Evolutionary conservation across 2,329 filamentous ascomycete genomes (phyloP), one percentile per base, ranked within the genome.

Genomic region (Clarireedia paspali): DNA sequence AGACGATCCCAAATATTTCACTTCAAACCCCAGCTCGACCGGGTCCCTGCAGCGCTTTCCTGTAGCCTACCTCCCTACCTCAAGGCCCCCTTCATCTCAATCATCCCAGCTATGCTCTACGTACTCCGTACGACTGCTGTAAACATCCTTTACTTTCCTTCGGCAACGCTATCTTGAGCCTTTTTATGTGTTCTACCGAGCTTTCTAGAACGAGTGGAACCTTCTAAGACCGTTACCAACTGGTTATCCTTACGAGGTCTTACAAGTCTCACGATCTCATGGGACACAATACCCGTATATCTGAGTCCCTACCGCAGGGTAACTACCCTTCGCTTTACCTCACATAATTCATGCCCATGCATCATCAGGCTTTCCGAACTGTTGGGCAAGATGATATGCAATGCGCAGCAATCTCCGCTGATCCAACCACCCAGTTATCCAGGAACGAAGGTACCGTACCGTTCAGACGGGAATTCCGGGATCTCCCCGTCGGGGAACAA

Each of bases 161-260:
- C 45, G 52, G 52, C 45, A 54, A 48, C 45, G n/a, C 52, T 49
- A 48, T 45, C 52, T 42, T 54, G 52, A 20, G n/a, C 46, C 42
- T 42, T 45, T 27, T 50, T 15, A 34, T 54, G 52, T 54, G 45
- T 54, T 54, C 52, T 54, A 54, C 52, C 52, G 52, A 49, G 52
- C 36, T 49, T 54, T 54, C 52, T 54, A 54, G 52, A 54, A 54
- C 45, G 52, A 54, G 49, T 50, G 52, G 9, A 52, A 52, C 27
- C 42, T 45, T 23, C 45, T 30, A 17, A 2, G 4, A 2, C 14
- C 34, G 7, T 10, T 39, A 12, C 45, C 52, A 49, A 54, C 34
- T 49, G 34, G 44, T 26, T 40, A 42, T 47, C 45, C 26, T 49
- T 47, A 40, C 45, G 52, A 50, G 36, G 30, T 53, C 40, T 47